Evolutionary conservation across 345 rosid genomes (phyloP), one percentile per base, ranked within the genome.

Genomic region (Eucalyptus decipiens): DNA sequence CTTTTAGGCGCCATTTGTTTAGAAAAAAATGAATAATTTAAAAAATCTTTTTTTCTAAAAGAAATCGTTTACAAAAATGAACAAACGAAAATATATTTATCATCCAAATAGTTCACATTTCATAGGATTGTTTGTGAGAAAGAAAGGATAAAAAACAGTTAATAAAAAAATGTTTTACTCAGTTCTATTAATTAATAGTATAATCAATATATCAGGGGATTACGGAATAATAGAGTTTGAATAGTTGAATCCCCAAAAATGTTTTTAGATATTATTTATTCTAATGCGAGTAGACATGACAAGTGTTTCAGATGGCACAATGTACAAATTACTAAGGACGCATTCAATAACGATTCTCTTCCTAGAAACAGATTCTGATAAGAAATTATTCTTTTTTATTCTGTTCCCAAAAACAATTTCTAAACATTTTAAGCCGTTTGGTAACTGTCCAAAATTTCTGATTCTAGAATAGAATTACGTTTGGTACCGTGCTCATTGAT

Each of bases 341-440:
- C 14, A 2, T 48, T 48, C 4, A 0, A 2, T 47, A 47, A 47
- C 14, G 49, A 47, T 47, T 47, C 4, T 47, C 4, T 11, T 47
- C 0, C 5, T 3, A 0, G 1, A 0, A 47, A 11, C 5, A 47
- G 2, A 47, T 47, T 47, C 0, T 47, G 48, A 47, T 47, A 0
- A 47, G 0, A 47, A 47, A 47, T 47, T 0, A 47, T 47, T 47
- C 3, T 47, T 47, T 47, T 47, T 47, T 47, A 47, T 47, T 47
- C 4, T 47, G 5, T 47, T 47, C 4, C 1, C 2, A 1, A 0
- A 2, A 48, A 48, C 15, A 48, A 48, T 48, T 47, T 47, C 49
- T 47, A 47, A 47, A 2, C 14, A 47, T 47, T 11, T 47, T 1
- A 47, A 47, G 14, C 0, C 1, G 0, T 47, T 47, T 47, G 4